Percentiles rank a stretch among this genome's conserved stretches.
These are phyloP conservation scores for Ceratobasidium papillatum DNA, from an alignment of 1,284 basidiomycete species.

Conservation along the genomic window DNA sequence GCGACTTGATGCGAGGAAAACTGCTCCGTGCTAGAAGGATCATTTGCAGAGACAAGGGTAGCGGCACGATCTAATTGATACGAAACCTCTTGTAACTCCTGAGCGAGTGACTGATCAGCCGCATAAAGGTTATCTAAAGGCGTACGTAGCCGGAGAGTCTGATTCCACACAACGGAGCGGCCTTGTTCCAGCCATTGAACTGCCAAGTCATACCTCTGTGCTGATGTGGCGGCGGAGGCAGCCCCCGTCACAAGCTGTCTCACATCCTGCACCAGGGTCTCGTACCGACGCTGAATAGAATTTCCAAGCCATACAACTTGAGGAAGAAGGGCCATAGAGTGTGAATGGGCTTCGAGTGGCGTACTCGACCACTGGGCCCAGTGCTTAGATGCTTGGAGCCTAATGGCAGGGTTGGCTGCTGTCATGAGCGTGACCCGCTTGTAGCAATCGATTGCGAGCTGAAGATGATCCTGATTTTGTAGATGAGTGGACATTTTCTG, in stretches of 20 bases:
- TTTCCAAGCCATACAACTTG: slow-evolving; percentile 16
- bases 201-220: neutral
- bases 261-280: neutral
- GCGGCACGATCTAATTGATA: neutral
- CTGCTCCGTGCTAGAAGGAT: too few relatives aligned
- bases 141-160: neutral
- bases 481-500: neutral
- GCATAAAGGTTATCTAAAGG: neutral
- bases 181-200: slow-evolving; percentile 31
- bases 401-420: neutral
- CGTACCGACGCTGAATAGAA: neutral
- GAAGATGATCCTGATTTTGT: neutral
- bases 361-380: neutral
- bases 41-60: too few relatives aligned
- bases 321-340: neutral
- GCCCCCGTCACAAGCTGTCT: neutral
- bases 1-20: neutral
- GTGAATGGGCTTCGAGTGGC: neutral
- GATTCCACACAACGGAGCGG: slow-evolving; percentile 8
- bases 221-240: neutral
- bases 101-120: neutral
- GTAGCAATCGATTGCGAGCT: neutral
- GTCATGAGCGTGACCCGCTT: neutral
- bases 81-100: neutral
- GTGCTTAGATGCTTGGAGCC: neutral